Percentiles rank a stretch among this genome's conserved stretches.
Conservation (phyloP, 2,329 filamentous ascomycete genomes). For the Chaetomium sp. region DNA sequence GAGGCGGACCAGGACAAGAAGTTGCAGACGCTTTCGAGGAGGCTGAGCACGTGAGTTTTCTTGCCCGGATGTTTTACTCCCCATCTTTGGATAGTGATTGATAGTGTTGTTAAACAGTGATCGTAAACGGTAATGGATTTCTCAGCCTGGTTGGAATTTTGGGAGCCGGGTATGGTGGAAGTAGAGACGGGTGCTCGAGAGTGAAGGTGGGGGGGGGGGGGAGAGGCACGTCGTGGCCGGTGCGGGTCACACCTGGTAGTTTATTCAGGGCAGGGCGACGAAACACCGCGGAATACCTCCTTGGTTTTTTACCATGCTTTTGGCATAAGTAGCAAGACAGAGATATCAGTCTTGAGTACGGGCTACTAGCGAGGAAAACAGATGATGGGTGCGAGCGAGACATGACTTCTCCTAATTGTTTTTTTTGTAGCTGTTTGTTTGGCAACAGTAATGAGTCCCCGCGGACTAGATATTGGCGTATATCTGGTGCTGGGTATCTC, state of each 20-base stretch:
- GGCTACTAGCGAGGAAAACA: constrained; percentile 10
- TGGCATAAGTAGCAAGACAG: constrained; percentile 19
- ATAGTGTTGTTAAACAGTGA: constrained; percentile 16
- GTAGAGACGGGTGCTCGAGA: background rate
- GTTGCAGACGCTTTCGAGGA: constrained; percentile 80
- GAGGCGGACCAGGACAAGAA: constrained; percentile 93
- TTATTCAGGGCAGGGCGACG: background rate
- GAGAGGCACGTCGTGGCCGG: background rate
- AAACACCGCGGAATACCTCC: background rate
- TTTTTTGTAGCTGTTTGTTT: constrained; percentile 1
- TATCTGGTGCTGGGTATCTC: background rate
- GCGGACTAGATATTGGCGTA: background rate
- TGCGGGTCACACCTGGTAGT: background rate
- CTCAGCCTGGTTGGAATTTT: background rate
- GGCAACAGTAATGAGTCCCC: background rate
- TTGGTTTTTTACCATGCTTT: constrained; percentile 15
- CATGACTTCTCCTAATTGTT: constrained; percentile 8
- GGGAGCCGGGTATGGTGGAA: background rate
- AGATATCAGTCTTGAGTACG: constrained; percentile 17
- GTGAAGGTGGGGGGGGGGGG: background rate
- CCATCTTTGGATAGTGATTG: background rate
- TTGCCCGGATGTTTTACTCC: background rate
- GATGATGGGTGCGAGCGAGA: constrained; percentile 6
- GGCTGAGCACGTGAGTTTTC: constrained; percentile 88
- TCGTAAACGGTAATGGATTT: constrained; percentile 27